phyloP scores from a whole-genome alignment of 768 basidiomycete species.

The Russula sp. region DNA sequence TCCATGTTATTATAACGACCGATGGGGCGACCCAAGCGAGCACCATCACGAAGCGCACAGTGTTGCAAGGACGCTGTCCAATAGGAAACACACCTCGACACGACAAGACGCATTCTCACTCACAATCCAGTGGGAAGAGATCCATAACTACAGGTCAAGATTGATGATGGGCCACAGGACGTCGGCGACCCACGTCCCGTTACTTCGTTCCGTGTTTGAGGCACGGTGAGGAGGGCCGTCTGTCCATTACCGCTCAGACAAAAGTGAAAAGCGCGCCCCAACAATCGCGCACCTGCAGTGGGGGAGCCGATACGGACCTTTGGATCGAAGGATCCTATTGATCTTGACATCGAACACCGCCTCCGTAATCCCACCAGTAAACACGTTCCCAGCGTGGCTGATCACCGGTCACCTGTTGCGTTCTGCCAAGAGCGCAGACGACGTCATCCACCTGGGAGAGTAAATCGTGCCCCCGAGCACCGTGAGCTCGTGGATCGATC shows the following conservation, averaged over 20 bases:
- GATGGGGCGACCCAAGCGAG: conserved; percentile 12
- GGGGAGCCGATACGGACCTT: conserved; percentile 15
- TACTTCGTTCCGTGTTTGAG: conserved; percentile 2
- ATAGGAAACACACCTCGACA: background rate
- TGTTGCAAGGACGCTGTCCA: conserved; percentile 19
- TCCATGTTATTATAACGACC: background rate
- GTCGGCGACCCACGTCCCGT: conserved; percentile 13
- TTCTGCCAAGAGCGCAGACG: conserved; percentile 8
- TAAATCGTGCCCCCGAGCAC: conserved; percentile 5
- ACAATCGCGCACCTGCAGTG: conserved; percentile 6
- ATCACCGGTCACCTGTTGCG: conserved; percentile 6
- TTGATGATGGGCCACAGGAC: conserved; percentile 15
- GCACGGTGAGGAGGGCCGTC: conserved; percentile 17
- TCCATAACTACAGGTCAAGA: conserved; percentile 19
- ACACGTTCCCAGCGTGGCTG: conserved; percentile 16
- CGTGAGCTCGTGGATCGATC: conserved; percentile 20
- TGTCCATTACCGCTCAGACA: background rate
- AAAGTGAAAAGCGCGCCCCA: too few relatives aligned
- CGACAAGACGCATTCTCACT: background rate
- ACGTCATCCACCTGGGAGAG: conserved; percentile 11
- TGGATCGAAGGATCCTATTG: conserved; percentile 2
- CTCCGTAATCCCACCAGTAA: conserved; percentile 15
- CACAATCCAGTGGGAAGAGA: conserved; percentile 12
- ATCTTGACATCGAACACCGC: conserved; percentile 11
- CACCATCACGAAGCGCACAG: conserved; percentile 19